phyloP scores from a whole-genome alignment of 1,284 basidiomycete species.

The Papiliotrema flavescens region DNA sequence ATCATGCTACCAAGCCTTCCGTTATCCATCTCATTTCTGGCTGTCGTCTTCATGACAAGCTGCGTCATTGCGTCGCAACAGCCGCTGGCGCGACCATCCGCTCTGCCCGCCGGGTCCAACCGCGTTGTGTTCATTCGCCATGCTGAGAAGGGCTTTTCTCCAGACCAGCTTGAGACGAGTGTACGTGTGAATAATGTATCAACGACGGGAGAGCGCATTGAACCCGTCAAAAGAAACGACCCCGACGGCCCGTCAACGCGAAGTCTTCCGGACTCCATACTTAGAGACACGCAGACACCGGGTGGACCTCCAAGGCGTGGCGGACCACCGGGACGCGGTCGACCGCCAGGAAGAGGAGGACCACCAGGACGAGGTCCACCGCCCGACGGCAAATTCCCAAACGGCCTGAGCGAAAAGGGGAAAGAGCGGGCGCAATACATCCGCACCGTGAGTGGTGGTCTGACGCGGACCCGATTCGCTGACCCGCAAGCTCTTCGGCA shows the following conservation, averaged over 20 bases:
- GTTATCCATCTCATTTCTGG: background rate
- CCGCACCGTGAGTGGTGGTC: conserved; percentile 9
- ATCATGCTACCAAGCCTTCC: background rate
- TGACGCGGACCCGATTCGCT: background rate
- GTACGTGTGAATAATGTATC: too few relatives aligned
- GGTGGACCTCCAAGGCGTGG: too few relatives aligned
- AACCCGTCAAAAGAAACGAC: too few relatives aligned
- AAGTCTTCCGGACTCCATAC: too few relatives aligned
- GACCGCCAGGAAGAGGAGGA: conserved; percentile 7
- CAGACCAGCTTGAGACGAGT: background rate
- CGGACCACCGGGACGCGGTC: too few relatives aligned
- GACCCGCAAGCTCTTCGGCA: conserved; percentile 17
- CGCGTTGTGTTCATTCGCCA: conserved; percentile 24
- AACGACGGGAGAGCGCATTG: too few relatives aligned
- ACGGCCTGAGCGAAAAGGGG: conserved; percentile 21
- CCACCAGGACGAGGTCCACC: conserved; percentile 6
- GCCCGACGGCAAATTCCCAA: conserved; percentile 12
- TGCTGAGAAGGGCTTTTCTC: conserved; percentile 21
- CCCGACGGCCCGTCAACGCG: too few relatives aligned
- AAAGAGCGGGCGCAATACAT: conserved; percentile 21
- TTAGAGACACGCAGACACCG: too few relatives aligned
- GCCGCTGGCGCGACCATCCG: background rate
- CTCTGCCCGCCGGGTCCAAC: conserved; percentile 9
- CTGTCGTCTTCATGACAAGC: background rate
- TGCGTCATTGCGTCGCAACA: background rate